These are phyloP conservation scores for Senecio squalidus DNA, from an alignment of 140 eudicot species.

Conservation along the genomic window DNA sequence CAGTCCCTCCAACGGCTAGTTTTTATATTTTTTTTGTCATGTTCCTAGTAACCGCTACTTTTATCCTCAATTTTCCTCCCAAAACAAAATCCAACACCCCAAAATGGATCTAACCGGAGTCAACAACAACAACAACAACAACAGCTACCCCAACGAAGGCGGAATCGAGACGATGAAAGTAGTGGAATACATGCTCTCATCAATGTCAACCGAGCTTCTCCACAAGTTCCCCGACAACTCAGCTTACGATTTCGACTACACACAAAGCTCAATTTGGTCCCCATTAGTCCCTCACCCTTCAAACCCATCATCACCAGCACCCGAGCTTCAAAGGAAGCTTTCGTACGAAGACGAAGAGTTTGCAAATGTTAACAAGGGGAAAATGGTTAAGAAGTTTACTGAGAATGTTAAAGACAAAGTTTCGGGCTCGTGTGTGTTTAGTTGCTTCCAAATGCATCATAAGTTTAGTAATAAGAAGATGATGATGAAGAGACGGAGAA, in stretches of 20 bases:
- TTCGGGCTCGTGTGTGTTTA: constrained; percentile 27
- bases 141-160: not conserved
- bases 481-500: constrained; percentile 24
- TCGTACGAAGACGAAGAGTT: constrained; percentile 31
- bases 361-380: not conserved
- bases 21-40: constrained; percentile 21
- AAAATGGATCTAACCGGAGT: constrained; percentile 4
- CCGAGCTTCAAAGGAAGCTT: constrained; percentile 35
- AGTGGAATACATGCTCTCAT: constrained; percentile 52
- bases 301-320: constrained; percentile 21
- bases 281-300: constrained; percentile 61
- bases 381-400: constrained; percentile 27
- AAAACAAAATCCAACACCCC: constrained; percentile 1
- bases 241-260: constrained; percentile 82
- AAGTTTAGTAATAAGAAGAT: constrained; percentile 18
- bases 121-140: constrained; percentile 8
- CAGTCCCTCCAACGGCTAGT: constrained; percentile 44
- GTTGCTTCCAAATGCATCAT: constrained; percentile 24
- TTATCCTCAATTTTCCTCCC: not conserved
- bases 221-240: constrained; percentile 89
- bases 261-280: constrained; percentile 94
- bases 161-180: constrained; percentile 34
- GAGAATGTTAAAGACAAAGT: constrained; percentile 34
- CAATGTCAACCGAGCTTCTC: constrained; percentile 67
- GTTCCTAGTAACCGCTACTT: constrained; percentile 23